Conservation (phyloP, 106 monocot genomes). For the Allium cepa region DNA sequence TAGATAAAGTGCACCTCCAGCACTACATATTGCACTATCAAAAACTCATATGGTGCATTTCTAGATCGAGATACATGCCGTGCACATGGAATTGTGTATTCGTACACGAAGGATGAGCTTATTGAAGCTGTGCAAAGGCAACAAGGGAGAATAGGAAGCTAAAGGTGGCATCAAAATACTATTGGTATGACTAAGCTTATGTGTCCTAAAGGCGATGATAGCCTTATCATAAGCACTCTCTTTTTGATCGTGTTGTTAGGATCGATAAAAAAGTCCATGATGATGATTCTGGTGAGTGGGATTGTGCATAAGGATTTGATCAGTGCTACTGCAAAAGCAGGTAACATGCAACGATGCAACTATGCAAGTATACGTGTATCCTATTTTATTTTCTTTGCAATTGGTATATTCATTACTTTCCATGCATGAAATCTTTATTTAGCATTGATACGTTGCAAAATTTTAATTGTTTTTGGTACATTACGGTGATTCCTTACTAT, state of each 20-base stretch:
- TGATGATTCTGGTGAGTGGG: constrained; percentile 36
- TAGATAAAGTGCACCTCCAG: constrained; percentile 19
- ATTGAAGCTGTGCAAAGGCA: constrained; percentile 24
- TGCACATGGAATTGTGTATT: constrained; percentile 16
- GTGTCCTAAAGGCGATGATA: constrained; percentile 31
- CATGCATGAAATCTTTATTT: too few species aligned
- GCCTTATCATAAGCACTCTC: constrained; percentile 40
- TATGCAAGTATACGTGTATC: too few species aligned
- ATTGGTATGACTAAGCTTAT: constrained; percentile 45
- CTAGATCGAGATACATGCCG: constrained; percentile 32
- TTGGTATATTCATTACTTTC: too few species aligned
- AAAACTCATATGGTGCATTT: constrained; percentile 41
- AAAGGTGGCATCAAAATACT: constrained; percentile 35
- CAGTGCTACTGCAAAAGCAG: constrained; percentile 16
- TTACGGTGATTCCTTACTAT: too few species aligned
- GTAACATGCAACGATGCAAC: constrained; percentile 7
- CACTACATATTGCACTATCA: constrained; percentile 25
- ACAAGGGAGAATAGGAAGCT: constrained; percentile 13
- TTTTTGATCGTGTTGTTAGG: constrained; percentile 7
- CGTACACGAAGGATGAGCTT: constrained; percentile 27
- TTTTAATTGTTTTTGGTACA: too few species aligned
- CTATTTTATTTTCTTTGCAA: too few species aligned
- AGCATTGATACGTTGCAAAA: too few species aligned
- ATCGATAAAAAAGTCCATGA: constrained; percentile 5
- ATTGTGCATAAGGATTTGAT: constrained; percentile 23